Evolutionary conservation across 2,329 filamentous ascomycete genomes (phyloP).

Genomic region (Aspergillus carbonarius): DNA sequence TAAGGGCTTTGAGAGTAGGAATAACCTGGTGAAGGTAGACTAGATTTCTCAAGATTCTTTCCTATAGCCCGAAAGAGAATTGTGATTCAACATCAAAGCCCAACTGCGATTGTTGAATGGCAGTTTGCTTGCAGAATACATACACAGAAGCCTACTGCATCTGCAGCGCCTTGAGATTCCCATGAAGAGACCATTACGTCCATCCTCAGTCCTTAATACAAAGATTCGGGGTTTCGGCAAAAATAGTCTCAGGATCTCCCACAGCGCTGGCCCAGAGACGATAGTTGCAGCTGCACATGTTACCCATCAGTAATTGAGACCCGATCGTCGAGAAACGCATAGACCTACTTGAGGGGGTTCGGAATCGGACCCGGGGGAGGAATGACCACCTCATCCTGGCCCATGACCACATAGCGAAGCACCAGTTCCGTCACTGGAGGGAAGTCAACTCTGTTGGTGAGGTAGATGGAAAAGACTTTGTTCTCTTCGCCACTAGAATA

Average conservation of each 20-base stretch:
- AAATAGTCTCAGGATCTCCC: neutral
- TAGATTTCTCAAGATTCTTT: no score
- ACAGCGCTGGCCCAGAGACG: neutral
- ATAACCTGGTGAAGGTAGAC: no score
- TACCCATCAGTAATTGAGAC: neutral
- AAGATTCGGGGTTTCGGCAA: neutral
- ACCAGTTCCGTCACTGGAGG: neutral
- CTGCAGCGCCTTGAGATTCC: no score
- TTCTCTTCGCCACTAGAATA: neutral
- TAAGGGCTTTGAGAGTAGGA: no score
- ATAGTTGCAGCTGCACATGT: neutral
- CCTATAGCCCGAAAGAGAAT: no score
- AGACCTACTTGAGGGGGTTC: neutral
- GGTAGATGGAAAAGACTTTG: neutral
- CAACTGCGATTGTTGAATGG: no score
- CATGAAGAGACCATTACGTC: neutral
- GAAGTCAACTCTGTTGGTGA: neutral
- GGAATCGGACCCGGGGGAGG: neutral
- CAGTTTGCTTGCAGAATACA: no score
- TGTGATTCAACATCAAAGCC: no score
- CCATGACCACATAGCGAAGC: neutral
- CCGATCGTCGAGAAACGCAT: neutral
- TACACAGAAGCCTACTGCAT: no score
- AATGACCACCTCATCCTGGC: neutral
- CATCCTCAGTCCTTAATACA: neutral